phyloP scores from a whole-genome alignment of 225 moss, liverwort and hornwort genomes.

The Climacium dendroides region DNA sequence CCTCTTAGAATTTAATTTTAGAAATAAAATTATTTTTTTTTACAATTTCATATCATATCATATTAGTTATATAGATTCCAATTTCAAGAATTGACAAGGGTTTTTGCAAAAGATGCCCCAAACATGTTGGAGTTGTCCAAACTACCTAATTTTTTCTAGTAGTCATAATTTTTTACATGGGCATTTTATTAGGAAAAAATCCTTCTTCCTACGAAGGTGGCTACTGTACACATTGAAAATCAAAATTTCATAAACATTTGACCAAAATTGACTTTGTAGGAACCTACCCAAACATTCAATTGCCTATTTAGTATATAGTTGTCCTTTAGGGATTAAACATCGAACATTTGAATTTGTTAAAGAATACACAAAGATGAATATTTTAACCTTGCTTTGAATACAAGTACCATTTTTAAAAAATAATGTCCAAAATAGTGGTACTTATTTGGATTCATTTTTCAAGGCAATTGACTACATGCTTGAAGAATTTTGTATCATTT shows the following conservation, averaged over 20 bases:
- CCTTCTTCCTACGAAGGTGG: rapidly evolving
- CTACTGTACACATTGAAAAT: no score
- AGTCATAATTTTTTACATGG: rapidly evolving
- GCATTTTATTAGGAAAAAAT: rapidly evolving
- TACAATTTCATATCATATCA: neutral
- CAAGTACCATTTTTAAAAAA: no score
- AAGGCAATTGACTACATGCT: no score
- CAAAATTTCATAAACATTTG: neutral
- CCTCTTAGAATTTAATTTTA: neutral
- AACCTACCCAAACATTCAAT: neutral
- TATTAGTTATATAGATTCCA: neutral
- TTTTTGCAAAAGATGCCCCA: neutral
- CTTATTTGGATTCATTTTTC: no score
- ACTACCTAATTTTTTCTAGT: rapidly evolving
- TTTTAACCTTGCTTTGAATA: no score
- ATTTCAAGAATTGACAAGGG: neutral
- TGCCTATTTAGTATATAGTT: rapidly evolving
- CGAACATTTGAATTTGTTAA: no score
- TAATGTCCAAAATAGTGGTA: no score
- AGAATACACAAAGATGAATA: neutral
- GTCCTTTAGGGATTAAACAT: no score
- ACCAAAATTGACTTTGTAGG: neutral
- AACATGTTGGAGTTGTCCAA: neutral
- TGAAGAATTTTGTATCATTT: no score
- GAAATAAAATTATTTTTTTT: neutral